phyloP scores from a whole-genome alignment of 2,329 filamentous ascomycete species.

The Talaromyces pinophilus region DNA sequence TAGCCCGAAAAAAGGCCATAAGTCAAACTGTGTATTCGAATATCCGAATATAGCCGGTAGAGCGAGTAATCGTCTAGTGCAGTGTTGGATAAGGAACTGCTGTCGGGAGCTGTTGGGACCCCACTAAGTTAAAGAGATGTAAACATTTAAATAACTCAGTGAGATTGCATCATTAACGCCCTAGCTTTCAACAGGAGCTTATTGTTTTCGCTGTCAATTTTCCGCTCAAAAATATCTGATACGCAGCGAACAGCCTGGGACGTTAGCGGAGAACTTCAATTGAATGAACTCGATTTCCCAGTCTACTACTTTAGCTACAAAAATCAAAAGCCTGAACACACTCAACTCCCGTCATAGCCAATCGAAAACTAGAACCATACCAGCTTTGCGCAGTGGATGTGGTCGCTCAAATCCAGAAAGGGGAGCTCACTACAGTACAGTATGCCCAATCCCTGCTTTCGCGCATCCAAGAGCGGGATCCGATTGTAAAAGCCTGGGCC shows the following conservation, averaged over 20 bases:
- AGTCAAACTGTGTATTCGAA: neutral
- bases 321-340: neutral
- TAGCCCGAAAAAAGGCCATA: neutral
- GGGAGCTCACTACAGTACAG: neutral
- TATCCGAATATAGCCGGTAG: neutral
- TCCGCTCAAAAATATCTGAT: neutral
- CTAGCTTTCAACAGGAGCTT: neutral
- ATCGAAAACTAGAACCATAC: neutral
- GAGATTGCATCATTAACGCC: neutral
- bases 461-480: neutral
- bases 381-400: neutral
- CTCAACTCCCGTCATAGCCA: neutral
- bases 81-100: neutral
- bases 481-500: neutral
- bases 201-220: neutral
- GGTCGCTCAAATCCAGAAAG: neutral
- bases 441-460: neutral
- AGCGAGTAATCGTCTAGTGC: neutral
- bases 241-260: neutral
- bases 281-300: neutral
- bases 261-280: neutral
- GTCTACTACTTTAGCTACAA: neutral
- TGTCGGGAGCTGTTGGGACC: neutral
- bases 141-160: neutral
- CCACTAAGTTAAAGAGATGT: neutral